Evolutionary conservation across 352 stramenopile species (phyloP).

Genomic region (Stephanocyclus meneghinianus): DNA sequence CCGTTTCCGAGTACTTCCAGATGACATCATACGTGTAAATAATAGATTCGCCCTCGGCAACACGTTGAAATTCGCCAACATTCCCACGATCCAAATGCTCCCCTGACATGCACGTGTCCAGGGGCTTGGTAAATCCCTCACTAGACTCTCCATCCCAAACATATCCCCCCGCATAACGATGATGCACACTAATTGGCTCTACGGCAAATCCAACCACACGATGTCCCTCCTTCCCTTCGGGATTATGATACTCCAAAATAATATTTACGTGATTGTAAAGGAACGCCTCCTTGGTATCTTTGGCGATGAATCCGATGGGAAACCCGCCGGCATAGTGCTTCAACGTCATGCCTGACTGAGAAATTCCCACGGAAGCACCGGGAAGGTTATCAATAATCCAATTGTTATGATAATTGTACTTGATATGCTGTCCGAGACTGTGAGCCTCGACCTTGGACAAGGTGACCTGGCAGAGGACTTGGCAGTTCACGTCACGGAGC

Average conservation of each 20-base stretch:
- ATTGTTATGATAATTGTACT: conserved; percentile 92
- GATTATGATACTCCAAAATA: conserved; percentile 95
- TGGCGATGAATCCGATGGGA: conserved; percentile 76
- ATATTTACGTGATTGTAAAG: conserved; percentile 99
- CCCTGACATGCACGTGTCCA: conserved; percentile 82
- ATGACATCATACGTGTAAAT: conserved; percentile 97
- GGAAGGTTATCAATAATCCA: conserved; percentile 99
- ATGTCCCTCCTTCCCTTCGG: conserved; percentile 79
- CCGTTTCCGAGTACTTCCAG: conserved; percentile 93
- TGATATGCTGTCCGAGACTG: conserved; percentile 71
- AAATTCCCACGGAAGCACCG: conserved; percentile 73
- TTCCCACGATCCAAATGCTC: conserved; percentile 48
- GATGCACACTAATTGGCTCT: conserved; percentile 94
- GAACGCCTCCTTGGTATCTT: conserved; percentile 68
- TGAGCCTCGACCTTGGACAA: conserved; percentile 56
- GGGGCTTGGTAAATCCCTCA: conserved; percentile 82
- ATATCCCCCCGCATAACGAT: conserved; percentile 85
- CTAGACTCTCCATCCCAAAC: conserved; percentile 84
- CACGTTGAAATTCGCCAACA: conserved; percentile 59
- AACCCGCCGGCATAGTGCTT: conserved; percentile 81
- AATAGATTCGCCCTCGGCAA: conserved; percentile 63
- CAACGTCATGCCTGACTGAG: conserved; percentile 44
- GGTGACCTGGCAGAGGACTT: conserved; percentile 69
- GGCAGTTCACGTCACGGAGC: conserved; percentile 72
- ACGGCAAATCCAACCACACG: conserved; percentile 99